phyloP scores from a whole-genome alignment of 2,329 filamentous ascomycete genomes.

The Colletotrichum siamense region DNA sequence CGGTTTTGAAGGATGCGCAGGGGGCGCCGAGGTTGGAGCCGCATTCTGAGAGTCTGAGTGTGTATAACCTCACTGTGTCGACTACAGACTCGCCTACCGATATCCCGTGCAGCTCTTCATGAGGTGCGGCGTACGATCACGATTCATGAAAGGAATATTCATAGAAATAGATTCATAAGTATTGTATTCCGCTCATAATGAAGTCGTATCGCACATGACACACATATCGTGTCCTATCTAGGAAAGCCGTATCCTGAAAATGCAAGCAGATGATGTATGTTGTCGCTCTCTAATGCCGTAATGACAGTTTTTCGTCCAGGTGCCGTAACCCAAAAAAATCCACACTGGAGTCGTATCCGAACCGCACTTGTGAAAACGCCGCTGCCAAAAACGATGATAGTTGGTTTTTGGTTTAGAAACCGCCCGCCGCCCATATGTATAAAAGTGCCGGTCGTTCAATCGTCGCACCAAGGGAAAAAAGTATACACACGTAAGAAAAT shows the following conservation, averaged over 20 bases:
- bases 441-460: constrained; percentile 7
- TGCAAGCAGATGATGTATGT: not conserved
- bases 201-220: not conserved
- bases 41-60: not conserved
- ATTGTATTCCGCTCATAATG: not conserved
- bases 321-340: not conserved
- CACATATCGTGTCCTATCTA: not conserved
- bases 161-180: not conserved
- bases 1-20: not conserved
- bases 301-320: constrained; percentile 3
- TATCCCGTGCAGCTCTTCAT: not conserved
- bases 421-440: not conserved
- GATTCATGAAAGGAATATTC: not conserved
- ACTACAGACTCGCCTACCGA: constrained; percentile 2
- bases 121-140: not conserved
- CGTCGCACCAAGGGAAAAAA: not conserved
- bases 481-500: not conserved
- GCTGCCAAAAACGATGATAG: not conserved
- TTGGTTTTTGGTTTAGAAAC: not conserved
- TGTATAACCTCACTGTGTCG: constrained; percentile 13
- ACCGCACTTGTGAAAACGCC: not conserved
- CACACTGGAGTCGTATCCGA: not conserved
- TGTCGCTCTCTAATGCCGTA: not conserved
- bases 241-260: not conserved
- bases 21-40: not conserved